Evolutionary conservation across 495 filamentous ascomycete genomes (phyloP), one percentile per base, ranked within the genome.

Genomic region (Mytilinidion resinicola): DNA sequence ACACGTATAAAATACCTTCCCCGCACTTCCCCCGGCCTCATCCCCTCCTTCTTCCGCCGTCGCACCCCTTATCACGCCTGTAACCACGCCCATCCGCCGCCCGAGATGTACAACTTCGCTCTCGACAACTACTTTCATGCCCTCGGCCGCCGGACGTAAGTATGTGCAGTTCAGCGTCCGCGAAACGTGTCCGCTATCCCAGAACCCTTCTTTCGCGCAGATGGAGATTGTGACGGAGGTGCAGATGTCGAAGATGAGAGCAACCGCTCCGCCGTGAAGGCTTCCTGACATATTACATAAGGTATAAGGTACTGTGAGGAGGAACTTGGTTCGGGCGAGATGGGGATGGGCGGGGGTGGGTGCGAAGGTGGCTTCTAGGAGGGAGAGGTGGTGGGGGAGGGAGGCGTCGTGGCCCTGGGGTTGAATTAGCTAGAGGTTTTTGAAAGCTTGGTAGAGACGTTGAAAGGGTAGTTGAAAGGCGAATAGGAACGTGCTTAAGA

Each of bases 121-220:
- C 63, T 72, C 71, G 9, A 73, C 53, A 19, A 67, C 41, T 9
- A 71, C 35, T 20, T 64, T 67, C 46, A 55, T 41, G 2, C 72
- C 72, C 48, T 70, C 55, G 1, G 56, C 53, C 37, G 64, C 67
- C 15, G 70, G 69, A 12, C 70, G 41, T 41, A 74, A 48, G 53
- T 72, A 74, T 15, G 61, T 72, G 50, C 70, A 70, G 52, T 65
- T 74, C 56, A 74, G 57, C 20, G 61, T 67, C 11, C 72, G 41
- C 51, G 52, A 67, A 12, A 74, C 72, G 38, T 70, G 69, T 7
- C 66, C 70, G 9, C 63, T 62, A 41, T 71, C 56, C 69, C 69
- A 74, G 58, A 65, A 67, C 11, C 62, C 69, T 15, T 57, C 46
- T 15, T 42, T 63, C 15, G 65, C 52, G 49, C 60, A 51, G 9